Percentiles rank a stretch among this genome's conserved stretches.
Evolutionary conservation across 345 rosid genomes (phyloP).

Genomic region (Isatis tinctoria): DNA sequence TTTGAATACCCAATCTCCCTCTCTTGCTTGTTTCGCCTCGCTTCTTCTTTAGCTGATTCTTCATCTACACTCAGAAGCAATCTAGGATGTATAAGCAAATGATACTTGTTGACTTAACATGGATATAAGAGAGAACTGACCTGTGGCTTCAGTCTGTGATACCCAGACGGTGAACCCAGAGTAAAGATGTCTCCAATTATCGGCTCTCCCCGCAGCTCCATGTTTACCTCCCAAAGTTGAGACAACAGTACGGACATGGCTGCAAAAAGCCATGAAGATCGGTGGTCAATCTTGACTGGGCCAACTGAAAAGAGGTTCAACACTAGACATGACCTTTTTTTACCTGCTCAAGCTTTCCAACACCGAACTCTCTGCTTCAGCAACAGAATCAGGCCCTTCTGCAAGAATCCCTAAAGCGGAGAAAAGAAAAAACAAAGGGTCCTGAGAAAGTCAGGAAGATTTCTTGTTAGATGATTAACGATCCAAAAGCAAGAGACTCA

Average conservation of each 20-base stretch:
- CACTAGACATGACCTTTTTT: not conserved
- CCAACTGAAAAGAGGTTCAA: not conserved
- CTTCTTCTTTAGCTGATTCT: conserved; percentile 76
- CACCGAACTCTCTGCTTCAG: conserved; percentile 58
- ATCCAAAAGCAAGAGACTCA: conserved; percentile 41
- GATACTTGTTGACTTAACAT: not conserved
- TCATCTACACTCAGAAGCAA: conserved; percentile 45
- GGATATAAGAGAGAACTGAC: conserved; percentile 29
- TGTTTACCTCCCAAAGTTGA: conserved; percentile 77
- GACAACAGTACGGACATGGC: conserved; percentile 85
- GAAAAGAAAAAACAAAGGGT: not conserved
- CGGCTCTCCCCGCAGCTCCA: conserved; percentile 64
- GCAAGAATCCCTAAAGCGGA: conserved; percentile 56
- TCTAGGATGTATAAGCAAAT: not conserved
- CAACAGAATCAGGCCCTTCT: conserved; percentile 65
- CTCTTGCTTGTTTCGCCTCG: conserved; percentile 45
- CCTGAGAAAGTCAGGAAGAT: not conserved
- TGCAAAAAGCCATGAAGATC: conserved; percentile 32
- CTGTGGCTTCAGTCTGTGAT: conserved; percentile 74
- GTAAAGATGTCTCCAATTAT: conserved; percentile 77
- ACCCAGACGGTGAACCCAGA: conserved; percentile 86
- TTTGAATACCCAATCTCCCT: conserved; percentile 61
- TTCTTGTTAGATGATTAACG: not conserved
- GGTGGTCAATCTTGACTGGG: not conserved
- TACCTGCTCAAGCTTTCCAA: conserved; percentile 88